These are phyloP conservation scores for Trichoderma asperellum DNA, from an alignment of 2,329 filamentous ascomycete genomes.

Conservation along the genomic window DNA sequence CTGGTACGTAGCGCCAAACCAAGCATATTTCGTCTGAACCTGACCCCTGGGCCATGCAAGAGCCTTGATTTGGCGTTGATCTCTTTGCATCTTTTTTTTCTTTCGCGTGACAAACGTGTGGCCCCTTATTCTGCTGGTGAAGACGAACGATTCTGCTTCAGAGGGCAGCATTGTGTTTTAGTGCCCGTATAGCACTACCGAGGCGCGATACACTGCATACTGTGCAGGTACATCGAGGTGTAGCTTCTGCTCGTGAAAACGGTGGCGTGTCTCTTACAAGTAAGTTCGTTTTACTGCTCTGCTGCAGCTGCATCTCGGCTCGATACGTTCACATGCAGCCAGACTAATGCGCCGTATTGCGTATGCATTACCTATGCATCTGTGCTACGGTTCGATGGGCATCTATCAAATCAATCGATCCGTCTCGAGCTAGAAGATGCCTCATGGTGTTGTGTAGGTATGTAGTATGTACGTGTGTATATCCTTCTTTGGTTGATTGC, in stretches of 20 bases:
- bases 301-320: slow-evolving; percentile 10
- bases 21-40: neutral
- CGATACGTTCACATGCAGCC: slow-evolving; percentile 16
- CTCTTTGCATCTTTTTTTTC: neutral
- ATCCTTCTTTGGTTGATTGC: neutral
- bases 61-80: neutral
- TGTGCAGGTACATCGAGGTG: neutral
- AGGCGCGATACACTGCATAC: neutral
- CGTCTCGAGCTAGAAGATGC: neutral
- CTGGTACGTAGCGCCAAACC: slow-evolving; percentile 19
- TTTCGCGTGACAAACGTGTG: slow-evolving; percentile 12
- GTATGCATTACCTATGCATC: slow-evolving; percentile 1
- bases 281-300: neutral
- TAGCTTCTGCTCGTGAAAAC: neutral
- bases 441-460: neutral
- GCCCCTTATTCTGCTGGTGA: neutral
- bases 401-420: neutral
- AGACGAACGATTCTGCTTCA: neutral
- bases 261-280: slow-evolving; percentile 5
- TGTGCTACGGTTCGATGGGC: neutral
- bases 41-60: neutral
- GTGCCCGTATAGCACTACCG: neutral
- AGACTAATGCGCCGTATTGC: slow-evolving; percentile 18
- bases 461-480: neutral
- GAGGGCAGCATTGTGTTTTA: neutral